Evolutionary conservation across 2,329 filamentous ascomycete species (phyloP).

Genomic region (Fusarium sp.): DNA sequence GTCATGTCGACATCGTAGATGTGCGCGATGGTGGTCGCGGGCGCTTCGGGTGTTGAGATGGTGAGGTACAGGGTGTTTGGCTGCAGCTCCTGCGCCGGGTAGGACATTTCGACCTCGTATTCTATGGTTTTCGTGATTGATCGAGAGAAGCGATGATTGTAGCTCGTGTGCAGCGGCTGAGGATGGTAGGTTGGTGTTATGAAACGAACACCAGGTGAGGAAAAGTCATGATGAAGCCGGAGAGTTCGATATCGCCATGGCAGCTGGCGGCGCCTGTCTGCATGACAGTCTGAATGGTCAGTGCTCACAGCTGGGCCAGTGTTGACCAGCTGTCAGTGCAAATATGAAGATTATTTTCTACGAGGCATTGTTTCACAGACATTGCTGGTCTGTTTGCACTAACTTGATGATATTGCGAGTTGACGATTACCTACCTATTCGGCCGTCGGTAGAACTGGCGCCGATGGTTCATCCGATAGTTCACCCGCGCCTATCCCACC

Average conservation of each 20-base stretch:
- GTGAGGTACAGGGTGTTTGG: conserved; percentile 44
- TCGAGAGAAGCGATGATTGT: background rate
- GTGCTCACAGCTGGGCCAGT: background rate
- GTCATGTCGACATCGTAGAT: conserved; percentile 28
- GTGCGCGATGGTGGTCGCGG: conserved; percentile 4
- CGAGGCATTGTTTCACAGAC: background rate
- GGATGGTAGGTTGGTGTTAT: background rate
- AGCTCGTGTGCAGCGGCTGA: background rate
- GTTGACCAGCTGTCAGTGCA: background rate
- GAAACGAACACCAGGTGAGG: background rate
- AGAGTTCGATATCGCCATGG: background rate
- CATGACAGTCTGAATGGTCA: background rate
- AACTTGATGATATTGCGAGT: background rate
- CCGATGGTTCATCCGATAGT: background rate
- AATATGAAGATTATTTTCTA: background rate
- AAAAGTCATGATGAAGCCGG: background rate
- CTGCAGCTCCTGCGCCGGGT: conserved; percentile 32
- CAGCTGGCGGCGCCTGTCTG: background rate
- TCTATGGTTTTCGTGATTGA: background rate
- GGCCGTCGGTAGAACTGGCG: background rate
- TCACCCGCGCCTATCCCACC: background rate
- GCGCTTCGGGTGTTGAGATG: conserved; percentile 36
- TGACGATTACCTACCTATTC: background rate
- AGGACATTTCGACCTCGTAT: conserved; percentile 26
- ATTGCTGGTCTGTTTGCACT: background rate